Base-by-base conservation (phyloP, 768 basidiomycete species). In the Pulveroboletus sp. region DNA sequence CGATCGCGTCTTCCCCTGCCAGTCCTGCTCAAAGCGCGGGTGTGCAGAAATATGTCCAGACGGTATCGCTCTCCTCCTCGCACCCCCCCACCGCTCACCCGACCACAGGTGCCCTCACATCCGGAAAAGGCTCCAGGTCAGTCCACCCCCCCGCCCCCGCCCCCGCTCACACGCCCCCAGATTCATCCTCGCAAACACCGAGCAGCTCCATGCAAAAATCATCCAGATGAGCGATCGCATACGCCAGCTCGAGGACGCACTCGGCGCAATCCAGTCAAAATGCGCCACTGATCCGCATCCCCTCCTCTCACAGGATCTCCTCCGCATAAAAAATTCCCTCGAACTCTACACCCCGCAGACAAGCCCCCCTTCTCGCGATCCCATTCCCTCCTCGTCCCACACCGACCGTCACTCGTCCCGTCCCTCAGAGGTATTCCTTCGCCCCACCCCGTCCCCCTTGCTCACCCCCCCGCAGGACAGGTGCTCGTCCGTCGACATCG, bases 161-260 rank as follows among this genome's bases (percentile, higher is more conserved):
- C 39, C 37, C 46, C 48, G 43, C 53, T 57, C 51, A 47, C 32
- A 16, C 35, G 2, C 48, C 57, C 39, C 47, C 50, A 82, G 82
- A 45, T 85, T 84, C 52, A 84, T 85, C 54, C 77, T 85, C 31
- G 82, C 82, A 13, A 82, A 82, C 56, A 82, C 82, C 8, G 82
- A 81, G 51, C 79, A 82, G 58, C 67, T 84, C 33, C 84, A 85
- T 54, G 78, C 78, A 29, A 83, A 81, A 65, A 83, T 84, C 5
- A 71, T 73, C 12, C 72, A 79, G 56, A 73, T 85, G 45, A 76
- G 79, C 53, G 79, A 81, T 57, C 81, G 84, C 38, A 81, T 85
- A 25, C 74, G 81, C 40, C 77, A 80, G 50, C 73, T 85, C 12
- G 84, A 85, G 60, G 80, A 83, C 24, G 82, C 80, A 1, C 68